Conservation (phyloP, 1,139 yeast species). For the Kazachstania sp. region DNA sequence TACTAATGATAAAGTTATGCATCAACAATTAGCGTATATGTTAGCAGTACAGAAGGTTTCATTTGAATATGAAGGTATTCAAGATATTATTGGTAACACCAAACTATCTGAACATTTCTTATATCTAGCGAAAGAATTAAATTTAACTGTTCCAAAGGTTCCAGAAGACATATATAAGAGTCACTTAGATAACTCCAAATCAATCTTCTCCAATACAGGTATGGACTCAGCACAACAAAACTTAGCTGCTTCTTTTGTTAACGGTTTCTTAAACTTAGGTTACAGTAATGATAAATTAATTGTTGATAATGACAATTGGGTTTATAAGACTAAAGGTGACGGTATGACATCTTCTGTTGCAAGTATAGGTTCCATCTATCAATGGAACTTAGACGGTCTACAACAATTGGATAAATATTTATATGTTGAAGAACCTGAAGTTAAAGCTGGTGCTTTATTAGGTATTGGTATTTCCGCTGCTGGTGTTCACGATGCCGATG, state of each 20-base stretch:
- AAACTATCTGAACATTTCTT: constrained; percentile 71
- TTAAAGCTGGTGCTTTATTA: constrained; percentile 91
- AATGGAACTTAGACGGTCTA: constrained; percentile 91
- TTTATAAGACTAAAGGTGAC: constrained; percentile 81
- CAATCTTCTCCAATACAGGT: constrained; percentile 40
- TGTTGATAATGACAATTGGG: constrained; percentile 77
- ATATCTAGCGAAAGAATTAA: constrained; percentile 78
- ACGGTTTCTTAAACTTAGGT: constrained; percentile 85
- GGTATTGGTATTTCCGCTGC: constrained; percentile 95
- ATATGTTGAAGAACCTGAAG: constrained; percentile 76
- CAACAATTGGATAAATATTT: constrained; percentile 84
- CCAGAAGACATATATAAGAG: constrained; percentile 94
- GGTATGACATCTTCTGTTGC: constrained; percentile 97
- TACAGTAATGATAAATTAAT: constrained; percentile 79
- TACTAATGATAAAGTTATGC: constrained; percentile 62
- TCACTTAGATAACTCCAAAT: constrained; percentile 68
- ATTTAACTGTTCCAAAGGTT: constrained; percentile 77
- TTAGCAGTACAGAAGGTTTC: constrained; percentile 82
- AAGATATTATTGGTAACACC: constrained; percentile 76
- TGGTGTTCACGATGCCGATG: constrained; percentile 85
- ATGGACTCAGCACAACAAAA: constrained; percentile 93
- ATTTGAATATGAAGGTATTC: constrained; percentile 71
- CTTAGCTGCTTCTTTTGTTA: constrained; percentile 90
- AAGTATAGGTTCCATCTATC: constrained; percentile 78
- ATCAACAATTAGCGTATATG: constrained; percentile 86